Evolutionary conservation across 805 yeast genomes (phyloP).

Genomic region (Candida coquimbonensis): DNA sequence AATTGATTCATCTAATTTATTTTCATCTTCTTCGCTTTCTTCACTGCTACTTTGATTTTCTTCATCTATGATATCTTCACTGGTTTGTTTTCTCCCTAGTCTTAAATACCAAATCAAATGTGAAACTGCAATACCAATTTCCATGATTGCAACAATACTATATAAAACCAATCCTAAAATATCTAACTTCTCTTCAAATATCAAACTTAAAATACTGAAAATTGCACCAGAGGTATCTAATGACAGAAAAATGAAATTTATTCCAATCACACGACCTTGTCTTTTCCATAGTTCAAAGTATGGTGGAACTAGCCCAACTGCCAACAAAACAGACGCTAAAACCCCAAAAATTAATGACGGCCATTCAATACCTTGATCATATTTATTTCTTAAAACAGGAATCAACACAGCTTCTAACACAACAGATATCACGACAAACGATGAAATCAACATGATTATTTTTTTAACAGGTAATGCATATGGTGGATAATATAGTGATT

Average conservation of each 20-base stretch:
- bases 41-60: background rate
- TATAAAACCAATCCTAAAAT: conserved; percentile 76
- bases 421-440: conserved; percentile 38
- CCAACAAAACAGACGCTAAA: conserved; percentile 68
- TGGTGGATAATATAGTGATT: conserved; percentile 74
- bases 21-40: too few species aligned
- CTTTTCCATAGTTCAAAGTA: conserved; percentile 78
- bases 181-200: conserved; percentile 64
- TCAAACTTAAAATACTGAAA: conserved; percentile 58
- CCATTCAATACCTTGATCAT: conserved; percentile 52
- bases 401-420: conserved; percentile 69
- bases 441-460: conserved; percentile 28
- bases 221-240: conserved; percentile 81
- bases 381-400: conserved; percentile 56
- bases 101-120: conserved; percentile 65
- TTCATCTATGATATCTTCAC: conserved; percentile 10
- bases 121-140: conserved; percentile 66
- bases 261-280: conserved; percentile 80
- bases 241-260: conserved; percentile 70
- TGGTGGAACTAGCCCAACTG: conserved; percentile 80
- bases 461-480: conserved; percentile 29
- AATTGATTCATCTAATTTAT: background rate
- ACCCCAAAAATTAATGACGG: conserved; percentile 78
- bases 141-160: conserved; percentile 64
- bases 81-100: conserved; percentile 23